Evolutionary conservation across 805 yeast genomes (phyloP), one percentile per base, ranked within the genome.

Genomic region (Lipomyces japonicus): DNA sequence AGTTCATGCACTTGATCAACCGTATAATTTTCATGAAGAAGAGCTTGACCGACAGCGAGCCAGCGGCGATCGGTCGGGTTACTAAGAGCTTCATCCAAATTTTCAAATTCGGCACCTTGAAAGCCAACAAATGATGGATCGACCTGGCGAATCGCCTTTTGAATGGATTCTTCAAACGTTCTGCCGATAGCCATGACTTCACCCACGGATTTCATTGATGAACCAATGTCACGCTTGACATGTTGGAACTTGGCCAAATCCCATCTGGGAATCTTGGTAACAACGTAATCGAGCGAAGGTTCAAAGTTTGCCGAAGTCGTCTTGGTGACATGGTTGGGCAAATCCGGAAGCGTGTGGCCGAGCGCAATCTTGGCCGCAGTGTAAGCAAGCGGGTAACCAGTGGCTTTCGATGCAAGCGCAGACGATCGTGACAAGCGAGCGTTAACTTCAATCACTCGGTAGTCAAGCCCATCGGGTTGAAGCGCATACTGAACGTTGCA

Each of bases 151-250:
- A 91, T 82, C 39, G 97, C 97, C 76, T 91, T 91, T 75, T 93
- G 61, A 77, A 91, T 84, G 31, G 96, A 85, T 74, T 91, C 98
- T 75, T 91, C 98, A 67, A 91, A 91, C 58, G 82, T 91, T 73
- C 98, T 84, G 66, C 98, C 98, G 66, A 91, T 93, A 40, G 96
- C 95, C 98, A 91, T 91, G 52, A 91, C 98, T 72, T 91, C 98
- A 70, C 98, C 98, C 48, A 91, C 98, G 52, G 97, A 90, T 71
- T 91, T 91, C 98, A 91, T 91, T 39, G 97, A 82, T 7, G 96
- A 86, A 42, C 96, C 96, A 66, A 91, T 85, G 56, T 84, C 88
- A 70, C 96, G 81, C 69, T 87, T 86, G 57, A 91, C 98, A 65
- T 88, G 95, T 68, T 86, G 95, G 76, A 91, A 93, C 77, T 91